Evolutionary conservation across 352 stramenopile genomes (phyloP).

Genomic region (Pythium aristosporum): DNA sequence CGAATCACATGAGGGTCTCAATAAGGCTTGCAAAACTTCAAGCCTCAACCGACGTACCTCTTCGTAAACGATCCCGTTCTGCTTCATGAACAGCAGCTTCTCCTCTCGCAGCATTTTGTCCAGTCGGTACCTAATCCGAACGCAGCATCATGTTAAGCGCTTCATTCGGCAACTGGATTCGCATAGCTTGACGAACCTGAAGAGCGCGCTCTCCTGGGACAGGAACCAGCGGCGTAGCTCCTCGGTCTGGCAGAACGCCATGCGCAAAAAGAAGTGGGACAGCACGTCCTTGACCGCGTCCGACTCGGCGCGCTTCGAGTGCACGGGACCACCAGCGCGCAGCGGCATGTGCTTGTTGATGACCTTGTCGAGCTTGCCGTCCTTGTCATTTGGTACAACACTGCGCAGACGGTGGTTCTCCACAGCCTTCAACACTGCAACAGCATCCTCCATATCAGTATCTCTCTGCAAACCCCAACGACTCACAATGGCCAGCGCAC

Average conservation of each 20-base stretch:
- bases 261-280: constrained; percentile 98
- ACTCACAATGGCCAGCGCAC: background rate
- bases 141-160: background rate
- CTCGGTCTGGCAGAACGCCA: constrained; percentile 97
- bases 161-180: background rate
- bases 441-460: background rate
- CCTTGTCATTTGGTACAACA: constrained; percentile 67
- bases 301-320: constrained; percentile 54
- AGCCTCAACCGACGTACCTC: constrained; percentile 1
- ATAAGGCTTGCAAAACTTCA: background rate
- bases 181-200: constrained; percentile 43
- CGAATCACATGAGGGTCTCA: background rate
- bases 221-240: constrained; percentile 98
- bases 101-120: constrained; percentile 90
- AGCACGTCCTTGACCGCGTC: constrained; percentile 89
- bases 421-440: constrained; percentile 75
- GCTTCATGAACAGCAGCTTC: constrained; percentile 87
- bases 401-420: constrained; percentile 85
- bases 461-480: background rate
- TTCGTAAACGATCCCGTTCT: constrained; percentile 81
- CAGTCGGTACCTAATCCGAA: constrained; percentile 47
- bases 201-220: constrained; percentile 93
- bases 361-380: constrained; percentile 78
- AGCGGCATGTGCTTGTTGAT: constrained; percentile 86
- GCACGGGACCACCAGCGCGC: constrained; percentile 34